phyloP scores from a whole-genome alignment of 352 stramenopile species.

The Pythium angustatum region DNA sequence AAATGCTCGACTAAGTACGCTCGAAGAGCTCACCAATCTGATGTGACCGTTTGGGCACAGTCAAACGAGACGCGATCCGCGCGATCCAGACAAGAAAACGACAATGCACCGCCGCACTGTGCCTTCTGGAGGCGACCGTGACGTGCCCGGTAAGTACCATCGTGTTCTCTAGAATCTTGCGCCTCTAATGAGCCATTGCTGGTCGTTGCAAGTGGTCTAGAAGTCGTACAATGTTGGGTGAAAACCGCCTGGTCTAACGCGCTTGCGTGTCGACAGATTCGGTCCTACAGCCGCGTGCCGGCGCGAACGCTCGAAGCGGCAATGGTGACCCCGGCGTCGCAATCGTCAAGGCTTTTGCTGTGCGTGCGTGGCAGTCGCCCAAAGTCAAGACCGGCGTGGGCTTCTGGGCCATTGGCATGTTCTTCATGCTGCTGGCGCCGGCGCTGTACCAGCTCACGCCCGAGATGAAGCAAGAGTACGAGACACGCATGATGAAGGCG shows the following conservation, averaged over 20 bases:
- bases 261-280: slow-evolving; percentile 12
- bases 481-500: slow-evolving; percentile 71
- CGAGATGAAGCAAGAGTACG: slow-evolving; percentile 78
- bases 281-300: slow-evolving; percentile 24
- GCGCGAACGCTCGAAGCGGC: slow-evolving; percentile 4
- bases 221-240: slow-evolving; percentile 5
- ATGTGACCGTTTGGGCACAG: slow-evolving; percentile 17
- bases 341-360: slow-evolving; percentile 56
- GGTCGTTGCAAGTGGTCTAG: not conserved
- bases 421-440: slow-evolving; percentile 81
- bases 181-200: not conserved
- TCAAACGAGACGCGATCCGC: not conserved
- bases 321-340: slow-evolving; percentile 48
- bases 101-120: slow-evolving; percentile 34
- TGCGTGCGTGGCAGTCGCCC: slow-evolving; percentile 52
- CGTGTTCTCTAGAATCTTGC: not conserved
- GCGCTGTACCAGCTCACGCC: slow-evolving; percentile 60
- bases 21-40: not conserved
- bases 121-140: slow-evolving; percentile 14
- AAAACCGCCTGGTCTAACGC: not conserved
- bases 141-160: slow-evolving; percentile 14
- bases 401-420: slow-evolving; percentile 76
- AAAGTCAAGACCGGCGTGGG: slow-evolving; percentile 64
- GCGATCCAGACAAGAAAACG: not conserved
- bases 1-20: slow-evolving; percentile 5